Conservation (phyloP, 1,284 basidiomycete species). For the Ustilago trichophora region DNA sequence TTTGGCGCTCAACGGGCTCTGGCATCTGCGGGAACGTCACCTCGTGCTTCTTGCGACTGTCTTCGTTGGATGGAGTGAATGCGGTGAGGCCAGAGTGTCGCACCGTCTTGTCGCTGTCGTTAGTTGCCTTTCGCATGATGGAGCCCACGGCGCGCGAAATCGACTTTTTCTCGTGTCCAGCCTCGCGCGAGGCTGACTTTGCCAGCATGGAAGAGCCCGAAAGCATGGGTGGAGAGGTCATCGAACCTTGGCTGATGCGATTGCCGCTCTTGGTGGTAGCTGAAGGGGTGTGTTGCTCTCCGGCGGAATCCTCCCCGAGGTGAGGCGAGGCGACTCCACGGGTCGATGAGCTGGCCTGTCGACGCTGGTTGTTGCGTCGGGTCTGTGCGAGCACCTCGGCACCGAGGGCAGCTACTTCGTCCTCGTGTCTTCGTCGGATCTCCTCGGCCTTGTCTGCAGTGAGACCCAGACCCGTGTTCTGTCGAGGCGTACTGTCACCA, state of each 20-base stretch:
- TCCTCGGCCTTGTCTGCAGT: conserved; percentile 51
- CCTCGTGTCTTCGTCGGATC: conserved; percentile 59
- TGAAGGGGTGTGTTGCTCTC: conserved; percentile 11
- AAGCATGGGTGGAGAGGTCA: conserved; percentile 4
- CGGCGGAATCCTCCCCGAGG: conserved; percentile 14
- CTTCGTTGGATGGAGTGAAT: background rate
- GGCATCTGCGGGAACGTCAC: conserved; percentile 6
- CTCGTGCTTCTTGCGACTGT: conserved; percentile 17
- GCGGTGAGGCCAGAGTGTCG: conserved; percentile 4
- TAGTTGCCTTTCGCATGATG: conserved; percentile 39
- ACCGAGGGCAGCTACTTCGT: conserved; percentile 60
- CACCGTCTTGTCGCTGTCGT: conserved; percentile 41
- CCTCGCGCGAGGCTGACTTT: conserved; percentile 35
- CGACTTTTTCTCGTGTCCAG: conserved; percentile 25
- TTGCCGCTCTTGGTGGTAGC: conserved; percentile 15
- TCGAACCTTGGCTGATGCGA: conserved; percentile 1
- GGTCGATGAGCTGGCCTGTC: conserved; percentile 20
- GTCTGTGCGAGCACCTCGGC: conserved; percentile 56
- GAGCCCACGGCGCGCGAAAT: conserved; percentile 39
- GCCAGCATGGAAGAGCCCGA: conserved; percentile 8
- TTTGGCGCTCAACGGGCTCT: conserved; percentile 4
- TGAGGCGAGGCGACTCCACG: conserved; percentile 8
- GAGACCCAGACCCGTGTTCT: conserved; percentile 41
- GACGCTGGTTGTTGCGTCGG: conserved; percentile 46
- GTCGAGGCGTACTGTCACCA: conserved; percentile 34